Base-by-base conservation (phyloP, 352 stramenopile genomes). In the Phytophthora citricola region DNA sequence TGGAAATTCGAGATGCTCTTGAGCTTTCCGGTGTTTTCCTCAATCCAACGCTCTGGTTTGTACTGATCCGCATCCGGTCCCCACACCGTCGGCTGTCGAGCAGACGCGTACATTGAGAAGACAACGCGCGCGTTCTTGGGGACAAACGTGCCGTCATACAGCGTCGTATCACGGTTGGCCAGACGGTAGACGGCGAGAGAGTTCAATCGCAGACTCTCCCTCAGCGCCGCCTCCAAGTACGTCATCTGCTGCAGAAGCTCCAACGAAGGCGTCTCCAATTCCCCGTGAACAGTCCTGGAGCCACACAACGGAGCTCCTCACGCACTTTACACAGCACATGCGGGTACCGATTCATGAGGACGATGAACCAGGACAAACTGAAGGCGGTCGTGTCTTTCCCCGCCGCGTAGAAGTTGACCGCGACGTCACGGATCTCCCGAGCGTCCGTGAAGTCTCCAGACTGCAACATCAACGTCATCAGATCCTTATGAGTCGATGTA, bases 381-480 rank as follows among this genome's bases (percentile, higher is more conserved):
- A 79, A 72, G 2, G 85, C 74, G 0, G 87, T 92, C 1, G 87
- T 93, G 65, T 93, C 86, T 9, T 83, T 74, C 2, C 87, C 86
- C 3, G 81, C 83, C 7, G 81, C 59, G 47, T 91, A 79, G 55
- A 94, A 90, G 34, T 76, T 85, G n/a, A 95, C 70, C 4, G 83
- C 69, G 24, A 93, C 82, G 65, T 95, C 79, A 20, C 79, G 82
- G 27, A 94, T 73, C 47, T 75, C 54, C 5, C 41, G 63, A 31
- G 44, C 5, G 20, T 73, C 39, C 2, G 50, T 75, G 38, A 72
- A 69, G 4, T 73, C 66, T 12, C 73, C 63, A 36, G 62, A 77
- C 46, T 66, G 60, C 40, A 85, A 27, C 44, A 83, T 83, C 6
- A 87, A 71, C 9, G 73, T 78, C 41, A 87, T 61, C 29, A 81